Evolutionary conservation across 2,329 filamentous ascomycete species (phyloP), one percentile per base, ranked within the genome.

Genomic region (Cladorrhinum sp.): DNA sequence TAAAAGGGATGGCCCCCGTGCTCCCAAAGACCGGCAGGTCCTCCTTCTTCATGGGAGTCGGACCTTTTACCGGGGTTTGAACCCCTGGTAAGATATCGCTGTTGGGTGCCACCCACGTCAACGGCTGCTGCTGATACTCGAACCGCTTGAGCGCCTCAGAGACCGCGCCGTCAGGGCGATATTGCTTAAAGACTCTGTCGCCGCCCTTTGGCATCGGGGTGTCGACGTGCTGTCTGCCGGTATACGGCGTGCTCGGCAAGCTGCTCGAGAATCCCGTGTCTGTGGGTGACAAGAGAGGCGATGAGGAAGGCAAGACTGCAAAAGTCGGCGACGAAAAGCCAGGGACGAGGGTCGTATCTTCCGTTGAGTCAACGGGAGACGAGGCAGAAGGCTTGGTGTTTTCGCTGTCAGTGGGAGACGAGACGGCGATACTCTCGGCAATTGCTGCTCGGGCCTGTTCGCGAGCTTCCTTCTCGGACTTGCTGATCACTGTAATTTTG

Each of bases 401-500:
- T 36, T 66, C 64, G 2, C 54, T 50, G 1, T 21, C 18, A 36
- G 54, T 16, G 14, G 68, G 61, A 4, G 61, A 53, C 3, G 62
- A 21, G 2, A 62, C 64, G 2, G 64, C 51, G 4, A 58, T 42
- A 12, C 60, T 50, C 30, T 66, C 58, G 28, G 60, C 57, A 16
- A 65, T 52, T 16, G 64, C 62, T 42, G 68, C 61, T 3, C 64
- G 64, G 61, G 70, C 69, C 51, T 65, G 64, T 24, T 80, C 79
- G 24, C 77, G 79, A 1, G 81, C 83, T 55, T 85, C 84, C 66
- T 79, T 81, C 67, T 86, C 82, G 42, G 83, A 78, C 62, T 85
- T 79, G 1, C 83, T 86, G 42, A 86, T 76, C 23, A 87, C 71
- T 57, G 82, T 86, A 67, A 88, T 84, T 69, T 82, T 86, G 61